These are phyloP conservation scores for Byssochlamys sp. DNA, from an alignment of 2,329 filamentous ascomycete species.

Conservation along the genomic window DNA sequence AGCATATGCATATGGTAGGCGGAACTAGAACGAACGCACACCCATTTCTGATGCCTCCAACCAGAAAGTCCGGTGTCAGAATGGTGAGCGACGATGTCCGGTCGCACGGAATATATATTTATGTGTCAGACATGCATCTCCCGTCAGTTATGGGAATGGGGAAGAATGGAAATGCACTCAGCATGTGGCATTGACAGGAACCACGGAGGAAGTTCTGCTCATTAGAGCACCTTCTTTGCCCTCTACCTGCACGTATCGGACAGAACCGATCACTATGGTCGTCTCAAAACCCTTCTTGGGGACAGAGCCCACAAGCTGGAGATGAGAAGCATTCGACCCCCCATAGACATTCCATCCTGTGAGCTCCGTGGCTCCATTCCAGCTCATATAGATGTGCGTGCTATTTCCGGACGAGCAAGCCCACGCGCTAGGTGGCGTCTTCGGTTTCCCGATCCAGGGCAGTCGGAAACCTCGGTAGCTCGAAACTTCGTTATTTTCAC, in stretches of 20 bases:
- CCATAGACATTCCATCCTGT: constrained; percentile 12
- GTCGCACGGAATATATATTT: not conserved
- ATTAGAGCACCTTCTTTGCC: not conserved
- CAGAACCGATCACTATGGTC: not conserved
- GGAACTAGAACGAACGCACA: too few relatives aligned
- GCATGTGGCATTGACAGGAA: not conserved
- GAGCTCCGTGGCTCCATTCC: constrained; percentile 19
- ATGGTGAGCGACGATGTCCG: not conserved
- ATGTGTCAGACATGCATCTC: not conserved
- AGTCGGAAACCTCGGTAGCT: not conserved
- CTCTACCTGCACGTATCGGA: not conserved
- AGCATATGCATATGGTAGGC: too few relatives aligned
- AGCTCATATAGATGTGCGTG: constrained; percentile 18
- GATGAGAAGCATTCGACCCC: not conserved
- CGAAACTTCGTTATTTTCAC: constrained; percentile 2
- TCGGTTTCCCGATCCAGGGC: not conserved
- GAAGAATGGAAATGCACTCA: not conserved
- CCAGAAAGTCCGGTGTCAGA: not conserved
- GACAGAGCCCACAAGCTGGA: not conserved
- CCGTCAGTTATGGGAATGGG: not conserved
- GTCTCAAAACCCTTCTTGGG: not conserved
- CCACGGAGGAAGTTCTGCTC: not conserved
- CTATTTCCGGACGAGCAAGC: constrained; percentile 4
- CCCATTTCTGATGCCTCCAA: not conserved
- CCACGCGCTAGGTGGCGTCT: not conserved